phyloP scores from a whole-genome alignment of 495 filamentous ascomycete genomes.

The Aspergillus affinis region DNA sequence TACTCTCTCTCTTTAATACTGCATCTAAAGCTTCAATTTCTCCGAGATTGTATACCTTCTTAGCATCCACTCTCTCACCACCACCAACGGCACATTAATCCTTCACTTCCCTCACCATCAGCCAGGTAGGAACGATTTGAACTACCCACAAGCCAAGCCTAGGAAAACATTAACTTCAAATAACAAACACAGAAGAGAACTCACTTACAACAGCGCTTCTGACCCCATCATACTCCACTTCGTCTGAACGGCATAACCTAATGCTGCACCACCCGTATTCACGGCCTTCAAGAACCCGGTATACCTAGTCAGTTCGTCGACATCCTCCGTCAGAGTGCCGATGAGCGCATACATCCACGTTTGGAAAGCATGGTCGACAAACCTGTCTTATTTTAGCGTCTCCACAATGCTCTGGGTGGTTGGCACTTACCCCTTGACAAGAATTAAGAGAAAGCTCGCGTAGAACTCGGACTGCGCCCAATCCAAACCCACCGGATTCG shows the following conservation, averaged over 20 bases:
- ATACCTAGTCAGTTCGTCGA: not conserved
- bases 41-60: too few species aligned
- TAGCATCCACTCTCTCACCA: too few species aligned
- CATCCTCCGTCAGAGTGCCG: slow-evolving; percentile 3
- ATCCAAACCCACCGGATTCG: not conserved
- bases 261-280: not conserved
- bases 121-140: too few species aligned
- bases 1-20: too few species aligned
- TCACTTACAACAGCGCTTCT: not conserved
- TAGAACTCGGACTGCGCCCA: slow-evolving; percentile 2
- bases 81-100: not conserved
- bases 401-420: too few species aligned
- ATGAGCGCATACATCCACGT: slow-evolving; percentile 8
- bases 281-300: not conserved
- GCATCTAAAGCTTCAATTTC: too few species aligned
- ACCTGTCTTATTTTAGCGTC: not conserved
- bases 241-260: not conserved
- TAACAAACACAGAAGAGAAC: too few species aligned
- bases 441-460: not conserved
- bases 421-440: not conserved
- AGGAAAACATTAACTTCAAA: not conserved
- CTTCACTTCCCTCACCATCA: not conserved
- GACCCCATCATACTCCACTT: not conserved
- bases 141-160: not conserved
- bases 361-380: slow-evolving; percentile 6